Conservation (phyloP, 2,329 filamentous ascomycete genomes). For the Didymella pinodella region DNA sequence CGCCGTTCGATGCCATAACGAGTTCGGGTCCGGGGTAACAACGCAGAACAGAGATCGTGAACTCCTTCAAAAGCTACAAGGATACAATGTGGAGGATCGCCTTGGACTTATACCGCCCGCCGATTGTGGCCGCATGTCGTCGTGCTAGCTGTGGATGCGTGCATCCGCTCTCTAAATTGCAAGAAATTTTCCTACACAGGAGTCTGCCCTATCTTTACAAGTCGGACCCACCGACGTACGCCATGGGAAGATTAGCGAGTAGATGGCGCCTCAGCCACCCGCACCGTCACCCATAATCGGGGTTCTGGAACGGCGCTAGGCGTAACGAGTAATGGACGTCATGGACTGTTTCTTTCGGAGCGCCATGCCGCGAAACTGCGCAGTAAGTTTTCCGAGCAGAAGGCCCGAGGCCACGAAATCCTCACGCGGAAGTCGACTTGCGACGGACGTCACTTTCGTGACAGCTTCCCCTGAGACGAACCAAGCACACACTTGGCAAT, state of each 20-base stretch:
- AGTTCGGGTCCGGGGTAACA: constrained; percentile 9
- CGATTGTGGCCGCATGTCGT: not conserved
- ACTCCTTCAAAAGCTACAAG: not conserved
- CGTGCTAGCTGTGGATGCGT: not conserved
- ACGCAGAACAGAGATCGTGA: not conserved
- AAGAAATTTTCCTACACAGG: not conserved
- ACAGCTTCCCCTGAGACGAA: not conserved
- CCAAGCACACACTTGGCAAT: not conserved
- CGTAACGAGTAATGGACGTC: not conserved
- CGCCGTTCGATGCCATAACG: constrained; percentile 9
- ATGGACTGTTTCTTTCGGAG: not conserved
- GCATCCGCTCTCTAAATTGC: not conserved
- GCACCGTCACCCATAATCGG: not conserved
- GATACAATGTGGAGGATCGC: not conserved
- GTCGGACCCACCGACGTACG: not conserved
- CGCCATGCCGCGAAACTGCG: not conserved
- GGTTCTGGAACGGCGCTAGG: not conserved
- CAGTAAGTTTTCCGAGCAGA: not conserved
- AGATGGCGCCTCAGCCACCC: not conserved
- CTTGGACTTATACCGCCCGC: not conserved
- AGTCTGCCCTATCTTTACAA: not conserved
- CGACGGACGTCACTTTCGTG: not conserved
- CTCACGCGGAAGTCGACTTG: not conserved
- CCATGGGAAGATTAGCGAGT: not conserved
- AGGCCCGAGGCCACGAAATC: not conserved